A percentile compares a stretch with the other conserved stretches of the same genome.
These are phyloP conservation scores for Neoboletus magnificus DNA, from an alignment of 768 basidiomycete genomes.

Conservation along the genomic window DNA sequence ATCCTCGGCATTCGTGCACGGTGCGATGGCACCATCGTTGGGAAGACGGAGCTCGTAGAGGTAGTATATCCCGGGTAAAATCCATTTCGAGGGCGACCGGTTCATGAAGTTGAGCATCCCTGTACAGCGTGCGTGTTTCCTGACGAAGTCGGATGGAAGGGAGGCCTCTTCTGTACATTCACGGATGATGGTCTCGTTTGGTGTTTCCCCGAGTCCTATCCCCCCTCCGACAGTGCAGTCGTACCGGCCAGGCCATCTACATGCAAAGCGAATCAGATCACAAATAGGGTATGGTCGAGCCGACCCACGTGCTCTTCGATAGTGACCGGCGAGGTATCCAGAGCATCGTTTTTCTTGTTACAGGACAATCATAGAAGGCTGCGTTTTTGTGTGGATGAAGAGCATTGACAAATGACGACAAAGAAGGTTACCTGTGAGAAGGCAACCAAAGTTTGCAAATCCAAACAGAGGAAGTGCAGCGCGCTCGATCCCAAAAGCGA, in stretches of 20 bases:
- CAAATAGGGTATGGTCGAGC: background rate
- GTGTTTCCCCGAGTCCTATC: conserved; percentile 39
- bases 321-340: conserved; percentile 43
- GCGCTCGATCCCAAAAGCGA: conserved; percentile 41
- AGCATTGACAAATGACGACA: background rate
- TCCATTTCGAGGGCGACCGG: conserved; percentile 41
- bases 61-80: conserved; percentile 45
- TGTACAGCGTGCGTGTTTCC: conserved; percentile 28
- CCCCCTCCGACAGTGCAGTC: conserved; percentile 46
- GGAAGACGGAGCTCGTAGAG: conserved; percentile 43
- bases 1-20: conserved; percentile 36
- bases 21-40: conserved; percentile 30
- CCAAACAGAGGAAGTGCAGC: conserved; percentile 45
- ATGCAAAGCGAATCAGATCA: background rate
- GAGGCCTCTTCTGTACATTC: conserved; percentile 45
- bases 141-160: conserved; percentile 37
- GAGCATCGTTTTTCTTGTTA: conserved; percentile 28
- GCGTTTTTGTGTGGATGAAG: background rate
- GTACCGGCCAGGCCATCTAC: conserved; percentile 33
- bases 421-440: conserved; percentile 35
- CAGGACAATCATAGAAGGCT: conserved; percentile 37
- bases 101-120: conserved; percentile 41
- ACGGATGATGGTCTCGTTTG: conserved; percentile 37
- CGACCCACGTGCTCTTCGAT: conserved; percentile 39
- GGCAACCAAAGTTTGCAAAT: conserved; percentile 42